Base-by-base conservation (phyloP, 2,329 filamentous ascomycete species). In the Claviceps pazoutovae region DNA sequence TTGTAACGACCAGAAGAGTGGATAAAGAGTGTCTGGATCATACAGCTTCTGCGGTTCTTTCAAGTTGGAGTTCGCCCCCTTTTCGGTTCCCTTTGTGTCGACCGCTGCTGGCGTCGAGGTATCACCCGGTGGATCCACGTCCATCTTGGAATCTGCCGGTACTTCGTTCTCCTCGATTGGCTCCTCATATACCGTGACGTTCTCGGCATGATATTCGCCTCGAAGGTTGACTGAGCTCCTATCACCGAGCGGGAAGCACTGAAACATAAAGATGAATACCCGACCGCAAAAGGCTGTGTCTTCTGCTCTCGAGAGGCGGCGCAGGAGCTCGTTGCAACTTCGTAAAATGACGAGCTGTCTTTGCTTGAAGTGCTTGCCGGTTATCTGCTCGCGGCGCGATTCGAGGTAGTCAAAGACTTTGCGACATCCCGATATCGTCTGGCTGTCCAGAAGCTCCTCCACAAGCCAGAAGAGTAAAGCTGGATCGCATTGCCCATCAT, bases 181-280 rank as follows among this genome's bases (percentile, higher is more conserved):
- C 6, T 72, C 68, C 37, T 82, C 75, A 61, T 95, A 98, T 0
- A 79, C 82, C 1, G 94, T 98, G 51, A 90, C 80, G 72, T 98
- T 99, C 61, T 97, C 93, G 26, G 86, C 81, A 62, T 99, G 93
- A 59, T 93, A 99, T 69, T 97, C 91, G 59, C 93, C 93, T 49
- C 93, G 81, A 41, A 97, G 75, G 62, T 99, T 99, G 48, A 98
- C 93, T 0, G 93, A 96, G 65, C 93, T 97, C 65, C 91, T 93
- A 68, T 98, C 94, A 36, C 91, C 91, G 0, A 98, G 74, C 1
- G 93, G 93, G 62, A 98, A 97, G 66, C 89, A 95, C 66, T 98
- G 93, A 67, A 97, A 98, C 64, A 98, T 80, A 67, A 96, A 99
- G 57, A 98, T 96, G 67, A 97, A 97, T 26, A 99, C 93, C 41